Evolutionary conservation across 768 basidiomycete species (phyloP), one percentile per base, ranked within the genome.

Genomic region (Leccinum broughii): DNA sequence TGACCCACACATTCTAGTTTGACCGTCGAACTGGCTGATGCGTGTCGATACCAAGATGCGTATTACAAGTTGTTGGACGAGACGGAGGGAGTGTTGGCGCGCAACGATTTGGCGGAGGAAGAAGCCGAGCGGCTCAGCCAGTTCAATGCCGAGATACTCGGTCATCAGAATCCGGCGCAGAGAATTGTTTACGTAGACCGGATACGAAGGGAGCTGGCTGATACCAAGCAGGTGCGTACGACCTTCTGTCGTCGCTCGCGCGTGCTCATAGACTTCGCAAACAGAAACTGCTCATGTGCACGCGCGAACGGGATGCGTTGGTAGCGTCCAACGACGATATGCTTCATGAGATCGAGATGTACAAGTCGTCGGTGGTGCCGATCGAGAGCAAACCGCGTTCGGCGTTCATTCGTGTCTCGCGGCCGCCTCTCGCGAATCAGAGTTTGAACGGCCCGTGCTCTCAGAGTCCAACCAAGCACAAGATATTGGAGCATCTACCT

Each of bases 101-200:
- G 88, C 11, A 92, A 93, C 64, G 82, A 86, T 34, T 78, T 94
- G 37, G 91, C 92, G 7, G 88, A 94, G 67, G 86, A 86, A 46
- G 95, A 96, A 70, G 85, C 89, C 0, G 78, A 83, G 41, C 77
- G 80, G n/a, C 80, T 96, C 48, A 86, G 89, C 64, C 81, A 80
- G 67, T 89, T 93, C 76, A 95, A 95, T 63, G 90, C 92, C 1
- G 86, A 94, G 70, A 89, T 96, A 59, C 76, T 94, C 17, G 85
- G 92, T 0, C 93, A 95, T 69, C 81, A 83, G 35, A 95, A 95
- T 68, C 90, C 91, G 9, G 85, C 86, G 2, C 94, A 96, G 73
- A 84, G 86, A 60, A 93, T 97, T 66, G 79, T 86, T 71, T 95
- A 96, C 65, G 86, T 97, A 15, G 95, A 95, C 60, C 81, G 86